phyloP scores from a whole-genome alignment of 73 alveolate species.

The Paramecium caudatum region DNA sequence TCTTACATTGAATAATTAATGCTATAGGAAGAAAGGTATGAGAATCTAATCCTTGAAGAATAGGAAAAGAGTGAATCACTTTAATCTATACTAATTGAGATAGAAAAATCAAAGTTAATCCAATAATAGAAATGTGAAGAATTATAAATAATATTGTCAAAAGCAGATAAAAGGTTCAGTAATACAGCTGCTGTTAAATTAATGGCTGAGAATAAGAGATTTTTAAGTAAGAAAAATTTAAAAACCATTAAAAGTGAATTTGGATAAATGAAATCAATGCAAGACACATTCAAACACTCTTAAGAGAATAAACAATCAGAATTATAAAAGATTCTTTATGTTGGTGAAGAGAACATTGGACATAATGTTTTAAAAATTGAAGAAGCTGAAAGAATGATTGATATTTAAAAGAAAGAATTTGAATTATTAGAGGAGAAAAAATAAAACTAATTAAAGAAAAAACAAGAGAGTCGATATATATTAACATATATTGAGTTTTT shows the following conservation, averaged over 20 bases:
- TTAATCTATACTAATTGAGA: background rate
- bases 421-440: conserved; percentile 32
- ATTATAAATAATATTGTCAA: background rate
- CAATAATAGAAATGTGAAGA: background rate
- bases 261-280: conserved; percentile 4
- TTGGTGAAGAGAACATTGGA: conserved; percentile 63
- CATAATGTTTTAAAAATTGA: conserved; percentile 58
- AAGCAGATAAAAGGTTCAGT: conserved; percentile 28
- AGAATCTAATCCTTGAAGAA: conserved; percentile 46
- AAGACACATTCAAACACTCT: conserved; percentile 13
- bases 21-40: conserved; percentile 22
- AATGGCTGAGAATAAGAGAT: conserved; percentile 36
- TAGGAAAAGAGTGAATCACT: conserved; percentile 54
- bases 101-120: conserved; percentile 39
- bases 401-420: background rate
- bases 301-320: conserved; percentile 10
- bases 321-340: conserved; percentile 42
- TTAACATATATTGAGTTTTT: conserved; percentile 52
- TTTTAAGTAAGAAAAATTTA: background rate
- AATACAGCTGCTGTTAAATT: conserved; percentile 27
- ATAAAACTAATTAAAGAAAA: background rate
- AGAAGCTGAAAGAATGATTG: conserved; percentile 33
- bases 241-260: conserved; percentile 23
- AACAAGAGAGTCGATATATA: conserved; percentile 41
- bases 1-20: background rate